Evolutionary conservation across 1,139 yeast species (phyloP), one percentile per base, ranked within the genome.

Genomic region (Kodamaea plutei): DNA sequence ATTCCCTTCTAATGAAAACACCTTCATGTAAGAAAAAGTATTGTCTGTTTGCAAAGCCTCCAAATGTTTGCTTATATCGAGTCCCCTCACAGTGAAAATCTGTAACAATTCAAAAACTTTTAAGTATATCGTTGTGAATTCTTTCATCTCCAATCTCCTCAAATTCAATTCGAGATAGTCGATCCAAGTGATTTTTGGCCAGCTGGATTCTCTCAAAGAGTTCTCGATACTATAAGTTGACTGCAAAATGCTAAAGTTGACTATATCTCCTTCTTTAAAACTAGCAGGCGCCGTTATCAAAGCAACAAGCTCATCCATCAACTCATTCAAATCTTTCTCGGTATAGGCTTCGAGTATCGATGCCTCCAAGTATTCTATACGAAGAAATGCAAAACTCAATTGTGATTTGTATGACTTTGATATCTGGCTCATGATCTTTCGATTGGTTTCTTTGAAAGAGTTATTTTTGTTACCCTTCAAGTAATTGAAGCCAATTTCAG

Each of bases 131-230:
- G 42, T 48, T 4, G 61, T 45, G 29, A 60, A 54, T 1, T 49
- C 50, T 19, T 41, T 45, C 26, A 63, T 54, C 14, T 59, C 67
- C 26, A 61, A 52, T 15, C 53, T 40, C 13, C 44, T 45, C 28
- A 48, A 42, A 20, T 53, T 46, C 3, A 58, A 33, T 8, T 41
- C 47, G 16, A 67, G 34, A 38, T 54, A 68, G 26, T 61, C 65
- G 3, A 56, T 39, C 73, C 73, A 68, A 10, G 61, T 41, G 3
- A 56, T 44, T 33, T 63, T 62, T 8, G 69, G 69, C 69, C 69
- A 62, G 11, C 43, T 41, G 3, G 52, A 41, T 14, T 56, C 58
- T 1, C 40, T 34, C 27, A 65, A 48, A 2, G 54, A 40, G 33
- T 60, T 63, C 27, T 63, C 65, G 4, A 57, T 38, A 26, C 37